Percentiles rank a stretch among this genome's conserved stretches.
Evolutionary conservation across 495 filamentous ascomycete genomes (phyloP).

Genomic region (Annulohypoxylon nitens): DNA sequence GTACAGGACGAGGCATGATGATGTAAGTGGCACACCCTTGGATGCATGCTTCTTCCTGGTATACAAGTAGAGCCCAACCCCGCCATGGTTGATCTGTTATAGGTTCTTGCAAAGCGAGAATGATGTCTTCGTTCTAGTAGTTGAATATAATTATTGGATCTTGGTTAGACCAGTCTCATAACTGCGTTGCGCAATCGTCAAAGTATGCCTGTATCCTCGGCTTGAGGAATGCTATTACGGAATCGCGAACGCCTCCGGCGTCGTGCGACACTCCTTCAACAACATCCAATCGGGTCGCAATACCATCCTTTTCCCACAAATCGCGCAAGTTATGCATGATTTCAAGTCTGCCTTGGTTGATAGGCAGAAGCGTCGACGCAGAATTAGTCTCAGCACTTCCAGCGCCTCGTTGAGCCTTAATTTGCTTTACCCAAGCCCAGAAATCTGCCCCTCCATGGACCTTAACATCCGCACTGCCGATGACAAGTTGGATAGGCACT

Average conservation of each 20-base stretch:
- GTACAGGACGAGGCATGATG: too few species aligned
- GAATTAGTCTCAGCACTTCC: background rate
- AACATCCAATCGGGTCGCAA: constrained; percentile 37
- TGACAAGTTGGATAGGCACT: constrained; percentile 46
- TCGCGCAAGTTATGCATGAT: constrained; percentile 28
- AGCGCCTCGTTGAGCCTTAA: constrained; percentile 13
- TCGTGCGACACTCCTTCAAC: constrained; percentile 39
- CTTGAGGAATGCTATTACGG: constrained; percentile 30
- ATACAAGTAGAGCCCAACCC: too few species aligned
- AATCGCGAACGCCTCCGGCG: constrained; percentile 31
- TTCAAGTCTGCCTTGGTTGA: constrained; percentile 31
- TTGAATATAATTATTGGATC: too few species aligned
- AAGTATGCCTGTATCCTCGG: constrained; percentile 24
- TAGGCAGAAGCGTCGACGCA: background rate
- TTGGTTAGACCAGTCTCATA: background rate
- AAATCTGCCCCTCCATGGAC: constrained; percentile 44
- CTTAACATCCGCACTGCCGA: constrained; percentile 40
- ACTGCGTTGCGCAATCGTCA: background rate
- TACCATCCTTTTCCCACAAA: constrained; percentile 38
- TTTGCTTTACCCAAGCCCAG: constrained; percentile 41
- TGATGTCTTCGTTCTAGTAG: too few species aligned
- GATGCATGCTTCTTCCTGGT: too few species aligned
- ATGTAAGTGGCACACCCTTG: too few species aligned
- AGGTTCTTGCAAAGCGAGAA: too few species aligned
- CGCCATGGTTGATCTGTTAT: too few species aligned